Conservation (phyloP, 2,329 filamentous ascomycete genomes). For the Neofusicoccum cordaticola region DNA sequence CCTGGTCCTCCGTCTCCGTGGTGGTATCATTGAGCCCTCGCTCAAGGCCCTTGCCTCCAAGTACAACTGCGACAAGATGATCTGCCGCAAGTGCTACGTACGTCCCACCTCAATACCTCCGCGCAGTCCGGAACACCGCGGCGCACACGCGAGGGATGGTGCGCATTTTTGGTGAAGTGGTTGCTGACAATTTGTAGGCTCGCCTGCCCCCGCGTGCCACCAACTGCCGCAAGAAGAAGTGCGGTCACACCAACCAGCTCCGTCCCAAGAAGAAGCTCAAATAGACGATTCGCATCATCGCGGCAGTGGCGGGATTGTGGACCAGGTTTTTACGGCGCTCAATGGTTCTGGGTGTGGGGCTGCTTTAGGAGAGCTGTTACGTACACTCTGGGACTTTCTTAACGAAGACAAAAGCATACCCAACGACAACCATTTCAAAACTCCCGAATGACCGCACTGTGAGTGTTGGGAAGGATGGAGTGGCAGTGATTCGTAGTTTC, state of each 20-base stretch:
- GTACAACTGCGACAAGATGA: slow-evolving; percentile 99
- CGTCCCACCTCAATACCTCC: slow-evolving; percentile 38
- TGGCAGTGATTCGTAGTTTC: slow-evolving; percentile 6
- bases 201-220: slow-evolving; percentile 96
- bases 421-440: background rate
- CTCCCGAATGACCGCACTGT: background rate
- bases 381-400: slow-evolving; percentile 15
- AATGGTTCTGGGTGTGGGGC: slow-evolving; percentile 11
- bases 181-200: slow-evolving; percentile 41
- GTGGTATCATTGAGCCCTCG: slow-evolving; percentile 96
- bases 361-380: slow-evolving; percentile 18
- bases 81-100: slow-evolving; percentile 99
- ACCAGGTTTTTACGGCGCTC: slow-evolving; percentile 20
- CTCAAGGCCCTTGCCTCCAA: slow-evolving; percentile 97
- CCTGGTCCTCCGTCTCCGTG: slow-evolving; percentile 96
- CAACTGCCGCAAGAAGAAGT: slow-evolving; percentile 99
- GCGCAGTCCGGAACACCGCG: background rate
- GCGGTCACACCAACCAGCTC: slow-evolving; percentile 99
- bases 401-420: slow-evolving; percentile 17
- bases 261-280: slow-evolving; percentile 99
- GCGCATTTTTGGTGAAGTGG: background rate
- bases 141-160: background rate
- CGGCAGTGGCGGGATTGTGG: slow-evolving; percentile 23
- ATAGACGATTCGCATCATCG: slow-evolving; percentile 57
- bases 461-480: background rate